Conservation (phyloP, 1,284 basidiomycete species). For the Porodaedalea pini region DNA sequence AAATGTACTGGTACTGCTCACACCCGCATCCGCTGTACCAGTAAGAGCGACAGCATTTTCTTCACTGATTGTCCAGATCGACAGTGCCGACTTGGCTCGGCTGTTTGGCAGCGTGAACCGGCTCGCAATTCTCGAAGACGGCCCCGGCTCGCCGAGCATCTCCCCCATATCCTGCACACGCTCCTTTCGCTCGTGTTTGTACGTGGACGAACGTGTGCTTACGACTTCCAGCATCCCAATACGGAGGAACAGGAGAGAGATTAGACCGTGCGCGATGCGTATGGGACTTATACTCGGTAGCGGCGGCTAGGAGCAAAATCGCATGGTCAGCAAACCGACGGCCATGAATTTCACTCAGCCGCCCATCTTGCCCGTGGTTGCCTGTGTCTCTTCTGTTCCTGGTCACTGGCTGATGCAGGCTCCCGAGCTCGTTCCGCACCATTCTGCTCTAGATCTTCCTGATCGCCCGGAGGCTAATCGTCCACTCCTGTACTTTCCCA, state of each 20-base stretch:
- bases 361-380: neutral
- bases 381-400: neutral
- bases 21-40: neutral
- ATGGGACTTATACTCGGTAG: slow-evolving; percentile 3
- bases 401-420: neutral
- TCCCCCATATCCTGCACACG: neutral
- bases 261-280: neutral
- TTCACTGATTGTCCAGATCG: slow-evolving; percentile 15
- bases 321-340: neutral
- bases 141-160: slow-evolving; percentile 8
- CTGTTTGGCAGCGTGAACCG: slow-evolving; percentile 3
- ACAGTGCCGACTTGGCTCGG: neutral
- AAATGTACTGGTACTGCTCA: too few species aligned
- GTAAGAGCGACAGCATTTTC: neutral
- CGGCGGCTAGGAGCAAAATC: slow-evolving; percentile 5
- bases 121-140: slow-evolving; percentile 6
- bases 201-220: slow-evolving; percentile 11
- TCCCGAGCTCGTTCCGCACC: neutral
- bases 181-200: neutral
- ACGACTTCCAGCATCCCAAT: slow-evolving; percentile 8
- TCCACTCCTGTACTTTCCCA: neutral
- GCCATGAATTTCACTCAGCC: neutral
- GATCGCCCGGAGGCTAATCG: neutral
- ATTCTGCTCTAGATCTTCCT: neutral
- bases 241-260: neutral